These are phyloP conservation scores for Fusarium neocosmosporiellum DNA, from an alignment of 2,329 filamentous ascomycete genomes.

Conservation along the genomic window DNA sequence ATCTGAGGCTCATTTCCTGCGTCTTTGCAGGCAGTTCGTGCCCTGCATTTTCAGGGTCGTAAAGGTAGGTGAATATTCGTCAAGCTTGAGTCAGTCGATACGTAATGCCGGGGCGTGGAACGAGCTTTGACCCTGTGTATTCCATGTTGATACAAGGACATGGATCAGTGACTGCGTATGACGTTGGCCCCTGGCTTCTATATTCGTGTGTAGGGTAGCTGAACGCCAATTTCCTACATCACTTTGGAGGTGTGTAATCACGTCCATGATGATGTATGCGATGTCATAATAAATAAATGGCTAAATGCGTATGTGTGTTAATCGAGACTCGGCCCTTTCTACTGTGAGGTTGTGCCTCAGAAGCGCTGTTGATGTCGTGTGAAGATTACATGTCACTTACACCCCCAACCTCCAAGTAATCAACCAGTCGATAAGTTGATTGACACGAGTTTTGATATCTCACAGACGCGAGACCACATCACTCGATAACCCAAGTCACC, in stretches of 20 bases:
- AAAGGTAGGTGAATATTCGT: background rate
- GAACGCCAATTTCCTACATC: background rate
- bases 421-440: background rate
- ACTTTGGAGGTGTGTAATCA: background rate
- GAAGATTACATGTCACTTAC: background rate
- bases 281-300: background rate
- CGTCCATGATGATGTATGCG: background rate
- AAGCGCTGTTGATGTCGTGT: background rate
- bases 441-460: background rate
- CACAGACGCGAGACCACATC: background rate
- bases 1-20: background rate
- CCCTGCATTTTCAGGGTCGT: background rate
- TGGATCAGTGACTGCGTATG: background rate
- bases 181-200: background rate
- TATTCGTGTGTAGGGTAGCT: background rate
- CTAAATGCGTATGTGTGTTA: rapidly evolving
- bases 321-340: background rate
- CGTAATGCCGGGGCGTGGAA: background rate
- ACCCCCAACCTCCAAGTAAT: background rate
- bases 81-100: background rate
- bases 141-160: background rate
- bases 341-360: background rate
- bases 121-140: background rate
- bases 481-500: background rate
- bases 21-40: background rate